Conservation (phyloP, 345 rosid species). For the Arabidopsis thaliana region TAIR10.1 NC_003074.8:18958501-18959000, state of each 20-base stretch:
- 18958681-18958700: not conserved
- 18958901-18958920: conserved; percentile 6
- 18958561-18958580: not conserved
- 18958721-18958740: not conserved
- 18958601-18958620: not conserved
- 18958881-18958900: not conserved
- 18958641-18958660: not conserved
- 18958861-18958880: not conserved
- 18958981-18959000: conserved; percentile 28
- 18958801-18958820: not conserved
- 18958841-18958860: not conserved
- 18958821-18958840: not conserved
- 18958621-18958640: not conserved
- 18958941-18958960: conserved; percentile 3
- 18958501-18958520: not conserved
- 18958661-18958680: not conserved
- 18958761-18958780: not conserved
- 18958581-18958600: no score
- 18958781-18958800: not conserved
- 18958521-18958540: not conserved
- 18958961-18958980: conserved; percentile 14
- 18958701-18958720: no score
- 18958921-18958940: conserved; percentile 16
- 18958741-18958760: not conserved
- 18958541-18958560: not conserved